phyloP scores from a whole-genome alignment of 2,329 filamentous ascomycete genomes.

The Arthrobotrys conoides region DNA sequence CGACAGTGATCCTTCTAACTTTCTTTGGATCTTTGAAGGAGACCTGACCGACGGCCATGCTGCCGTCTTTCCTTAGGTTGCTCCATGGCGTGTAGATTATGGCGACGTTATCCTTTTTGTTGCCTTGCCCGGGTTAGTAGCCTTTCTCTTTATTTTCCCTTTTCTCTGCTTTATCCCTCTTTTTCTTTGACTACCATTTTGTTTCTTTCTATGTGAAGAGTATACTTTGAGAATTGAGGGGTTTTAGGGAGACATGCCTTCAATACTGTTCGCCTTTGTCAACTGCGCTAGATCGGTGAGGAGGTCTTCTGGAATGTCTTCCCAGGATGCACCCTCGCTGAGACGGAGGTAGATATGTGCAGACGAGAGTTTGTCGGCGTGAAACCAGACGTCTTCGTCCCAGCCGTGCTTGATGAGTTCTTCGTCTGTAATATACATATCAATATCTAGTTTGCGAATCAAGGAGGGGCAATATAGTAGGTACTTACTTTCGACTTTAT shows the following conservation, averaged over 20 bases:
- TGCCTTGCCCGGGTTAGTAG: slow-evolving; percentile 73
- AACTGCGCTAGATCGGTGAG: slow-evolving; percentile 93
- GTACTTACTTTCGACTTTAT: slow-evolving; percentile 94
- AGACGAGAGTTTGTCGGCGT: slow-evolving; percentile 96
- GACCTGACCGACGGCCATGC: slow-evolving; percentile 95
- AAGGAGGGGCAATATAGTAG: slow-evolving; percentile 14
- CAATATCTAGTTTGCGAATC: neutral
- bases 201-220: too few species aligned
- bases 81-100: slow-evolving; percentile 98
- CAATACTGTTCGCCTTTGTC: slow-evolving; percentile 98
- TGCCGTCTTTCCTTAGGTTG: slow-evolving; percentile 94
- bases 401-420: slow-evolving; percentile 94
- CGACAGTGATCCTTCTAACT: slow-evolving; percentile 85
- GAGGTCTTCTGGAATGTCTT: slow-evolving; percentile 80
- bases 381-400: slow-evolving; percentile 98
- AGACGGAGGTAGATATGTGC: slow-evolving; percentile 96
- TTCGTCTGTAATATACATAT: slow-evolving; percentile 77
- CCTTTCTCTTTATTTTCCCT: slow-evolving; percentile 17
- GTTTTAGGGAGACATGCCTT: slow-evolving; percentile 74
- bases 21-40: slow-evolving; percentile 90
- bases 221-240: too few species aligned
- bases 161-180: neutral
- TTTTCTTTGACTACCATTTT: too few species aligned
- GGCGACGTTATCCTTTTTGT: slow-evolving; percentile 98
- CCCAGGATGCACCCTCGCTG: slow-evolving; percentile 84